A percentile compares a stretch with the other conserved stretches of the same genome.
Evolutionary conservation across 495 filamentous ascomycete genomes (phyloP).

Genomic region (Bombardia bombarda): DNA sequence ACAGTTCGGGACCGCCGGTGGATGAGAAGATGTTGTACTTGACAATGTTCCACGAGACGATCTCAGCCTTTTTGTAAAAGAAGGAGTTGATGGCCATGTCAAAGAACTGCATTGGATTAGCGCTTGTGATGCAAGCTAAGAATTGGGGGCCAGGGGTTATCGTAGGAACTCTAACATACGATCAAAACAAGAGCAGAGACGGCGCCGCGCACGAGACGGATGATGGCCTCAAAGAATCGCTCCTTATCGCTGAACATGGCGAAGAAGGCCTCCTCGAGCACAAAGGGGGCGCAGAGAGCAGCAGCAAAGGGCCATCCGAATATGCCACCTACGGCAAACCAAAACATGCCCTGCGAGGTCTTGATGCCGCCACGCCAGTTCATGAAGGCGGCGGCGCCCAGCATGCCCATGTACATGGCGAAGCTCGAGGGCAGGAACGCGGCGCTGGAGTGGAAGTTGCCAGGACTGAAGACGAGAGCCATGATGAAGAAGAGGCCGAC

Average conservation of each 20-base stretch:
- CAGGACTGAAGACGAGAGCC: slow-evolving; percentile 67
- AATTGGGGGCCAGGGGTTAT: slow-evolving; percentile 17
- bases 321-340: slow-evolving; percentile 84
- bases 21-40: slow-evolving; percentile 89
- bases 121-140: slow-evolving; percentile 4
- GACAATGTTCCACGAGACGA: slow-evolving; percentile 88
- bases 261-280: slow-evolving; percentile 67
- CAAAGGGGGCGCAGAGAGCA: slow-evolving; percentile 71
- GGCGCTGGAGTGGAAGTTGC: slow-evolving; percentile 85
- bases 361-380: slow-evolving; percentile 68
- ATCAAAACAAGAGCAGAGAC: slow-evolving; percentile 58
- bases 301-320: slow-evolving; percentile 94
- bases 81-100: slow-evolving; percentile 65
- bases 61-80: slow-evolving; percentile 69
- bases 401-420: slow-evolving; percentile 89
- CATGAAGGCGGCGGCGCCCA: slow-evolving; percentile 83
- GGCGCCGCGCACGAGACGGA: slow-evolving; percentile 57
- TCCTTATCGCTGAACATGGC: slow-evolving; percentile 50
- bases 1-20: slow-evolving; percentile 80
- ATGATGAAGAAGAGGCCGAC: slow-evolving; percentile 79
- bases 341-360: slow-evolving; percentile 76
- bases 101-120: slow-evolving; percentile 22
- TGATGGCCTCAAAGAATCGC: slow-evolving; percentile 45
- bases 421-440: slow-evolving; percentile 91
- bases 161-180: slow-evolving; percentile 47